These are phyloP conservation scores for Colletotrichum lupini DNA, from an alignment of 2,329 filamentous ascomycete species.

Conservation along the genomic window DNA sequence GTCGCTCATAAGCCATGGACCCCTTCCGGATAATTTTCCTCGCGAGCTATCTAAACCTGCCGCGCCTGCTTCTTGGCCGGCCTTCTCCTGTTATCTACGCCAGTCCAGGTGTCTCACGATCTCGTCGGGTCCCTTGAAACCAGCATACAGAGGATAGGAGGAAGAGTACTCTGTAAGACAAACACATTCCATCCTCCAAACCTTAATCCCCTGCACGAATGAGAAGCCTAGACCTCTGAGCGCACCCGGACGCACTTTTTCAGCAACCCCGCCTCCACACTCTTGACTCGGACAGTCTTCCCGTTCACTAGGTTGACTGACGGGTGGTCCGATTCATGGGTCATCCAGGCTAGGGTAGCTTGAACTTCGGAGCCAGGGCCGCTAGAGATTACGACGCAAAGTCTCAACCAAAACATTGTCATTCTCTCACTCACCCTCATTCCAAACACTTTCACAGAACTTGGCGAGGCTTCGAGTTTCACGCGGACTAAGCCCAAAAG, in stretches of 20 bases:
- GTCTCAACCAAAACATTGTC: constrained; percentile 1
- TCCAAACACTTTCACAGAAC: background rate
- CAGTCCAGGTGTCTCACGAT: background rate
- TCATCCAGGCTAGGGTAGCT: background rate
- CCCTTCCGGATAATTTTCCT: background rate
- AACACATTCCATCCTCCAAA: background rate
- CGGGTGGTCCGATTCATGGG: background rate
- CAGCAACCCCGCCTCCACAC: constrained; percentile 5
- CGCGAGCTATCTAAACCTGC: background rate
- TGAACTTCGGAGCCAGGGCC: background rate
- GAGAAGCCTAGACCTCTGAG: background rate
- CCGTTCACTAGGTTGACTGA: background rate
- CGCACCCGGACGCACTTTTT: background rate
- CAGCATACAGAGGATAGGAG: no score
- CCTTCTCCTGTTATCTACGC: background rate
- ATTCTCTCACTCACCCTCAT: background rate
- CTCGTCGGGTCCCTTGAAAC: background rate
- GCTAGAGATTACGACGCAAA: constrained; percentile 7
- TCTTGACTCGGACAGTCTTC: constrained; percentile 7
- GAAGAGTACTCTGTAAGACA: background rate
- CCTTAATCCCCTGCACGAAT: background rate
- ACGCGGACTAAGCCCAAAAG: background rate
- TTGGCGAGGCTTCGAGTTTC: background rate
- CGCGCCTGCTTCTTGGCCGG: background rate
- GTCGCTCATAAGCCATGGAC: background rate